Evolutionary conservation across 306 rosid genomes (phyloP), one percentile per base, ranked within the genome.

Genomic region (Senna siamea): DNA sequence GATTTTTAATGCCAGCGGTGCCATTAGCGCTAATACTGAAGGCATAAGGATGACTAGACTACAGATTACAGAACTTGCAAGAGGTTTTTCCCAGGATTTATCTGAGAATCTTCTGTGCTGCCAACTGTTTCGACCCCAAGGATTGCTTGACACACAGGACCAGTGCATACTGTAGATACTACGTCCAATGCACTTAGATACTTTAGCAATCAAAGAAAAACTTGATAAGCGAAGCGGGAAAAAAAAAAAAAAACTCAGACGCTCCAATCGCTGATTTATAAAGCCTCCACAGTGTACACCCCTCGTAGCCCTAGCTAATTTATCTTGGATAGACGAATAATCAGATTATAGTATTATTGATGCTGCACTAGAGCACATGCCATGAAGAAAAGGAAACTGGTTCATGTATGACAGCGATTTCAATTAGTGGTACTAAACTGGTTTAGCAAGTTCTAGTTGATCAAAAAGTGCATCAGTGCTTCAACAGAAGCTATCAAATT

Each of bases 321-420:
- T 47, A 19, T 15, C 9, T 53, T 61, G 50, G 14, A 51, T 50
- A 32, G 44, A 64, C n/a, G 9, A 46, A 63, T 23, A 43, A 23
- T 28, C 73, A 43, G 41, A 60, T 52, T 20, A 53, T 23, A 53
- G 44, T 75, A 26, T 28, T 19, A n/a, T 9, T 57, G 70, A 35
- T 56, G 38, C 19, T 32, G 46, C 22, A 48, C 54, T 13, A 40
- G 35, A 76, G 57, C 40, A 34, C 53, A 14, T 58, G 10, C 20
- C 74, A 76, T 55, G 57, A 57, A 59, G 11, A 57, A 9, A 46
- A 64, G 48, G 32, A 38, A 71, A 57, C 53, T 18, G 70, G 19
- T 12, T 55, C 62, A 46, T 37, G 19, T 43, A 40, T 17, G 19
- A 5, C 37, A 62, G 69, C 13, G 35, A 76, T 20, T 58, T 59